Conservation (phyloP, 1,284 basidiomycete species). For the Microbotryomycetes sp. region DNA sequence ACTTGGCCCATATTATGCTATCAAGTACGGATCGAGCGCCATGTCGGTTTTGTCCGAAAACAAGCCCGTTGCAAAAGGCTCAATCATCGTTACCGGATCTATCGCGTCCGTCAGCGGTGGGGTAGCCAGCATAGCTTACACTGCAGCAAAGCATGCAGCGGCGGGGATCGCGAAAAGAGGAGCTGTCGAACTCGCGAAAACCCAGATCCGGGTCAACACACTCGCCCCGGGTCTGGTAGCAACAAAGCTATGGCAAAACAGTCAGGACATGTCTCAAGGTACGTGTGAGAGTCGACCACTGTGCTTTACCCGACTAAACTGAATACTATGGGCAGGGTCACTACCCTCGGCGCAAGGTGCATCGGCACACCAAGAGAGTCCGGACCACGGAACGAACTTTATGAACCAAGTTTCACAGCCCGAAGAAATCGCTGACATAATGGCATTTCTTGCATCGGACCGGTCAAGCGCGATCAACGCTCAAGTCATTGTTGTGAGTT, state of each 20-base stretch:
- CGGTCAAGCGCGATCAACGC: constrained; percentile 2
- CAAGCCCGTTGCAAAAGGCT: constrained; percentile 5
- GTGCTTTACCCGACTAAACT: too few species aligned
- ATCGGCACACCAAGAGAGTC: too few species aligned
- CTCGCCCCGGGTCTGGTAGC: background rate
- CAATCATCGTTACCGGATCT: constrained; percentile 7
- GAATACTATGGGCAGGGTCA: too few species aligned
- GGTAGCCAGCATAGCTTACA: constrained; percentile 5
- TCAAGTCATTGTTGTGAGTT: constrained; percentile 3
- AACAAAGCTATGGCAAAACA: background rate
- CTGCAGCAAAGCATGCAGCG: constrained; percentile 11
- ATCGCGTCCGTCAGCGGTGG: constrained; percentile 8
- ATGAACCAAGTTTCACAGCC: background rate
- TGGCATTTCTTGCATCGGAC: background rate
- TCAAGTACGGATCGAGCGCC: constrained; percentile 14
- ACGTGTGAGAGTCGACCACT: too few species aligned
- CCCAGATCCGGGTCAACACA: background rate
- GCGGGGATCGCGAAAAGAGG: constrained; percentile 6
- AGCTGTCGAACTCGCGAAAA: constrained; percentile 6
- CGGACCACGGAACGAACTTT: background rate
- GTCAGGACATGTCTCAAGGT: background rate
- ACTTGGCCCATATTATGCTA: constrained; percentile 6
- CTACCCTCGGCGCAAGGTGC: too few species aligned
- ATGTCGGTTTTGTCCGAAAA: constrained; percentile 5
- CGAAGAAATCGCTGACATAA: background rate